A percentile compares a stretch with the other conserved stretches of the same genome.
Evolutionary conservation across 306 rosid genomes (phyloP).

Genomic region (Alnus glutinosa): DNA sequence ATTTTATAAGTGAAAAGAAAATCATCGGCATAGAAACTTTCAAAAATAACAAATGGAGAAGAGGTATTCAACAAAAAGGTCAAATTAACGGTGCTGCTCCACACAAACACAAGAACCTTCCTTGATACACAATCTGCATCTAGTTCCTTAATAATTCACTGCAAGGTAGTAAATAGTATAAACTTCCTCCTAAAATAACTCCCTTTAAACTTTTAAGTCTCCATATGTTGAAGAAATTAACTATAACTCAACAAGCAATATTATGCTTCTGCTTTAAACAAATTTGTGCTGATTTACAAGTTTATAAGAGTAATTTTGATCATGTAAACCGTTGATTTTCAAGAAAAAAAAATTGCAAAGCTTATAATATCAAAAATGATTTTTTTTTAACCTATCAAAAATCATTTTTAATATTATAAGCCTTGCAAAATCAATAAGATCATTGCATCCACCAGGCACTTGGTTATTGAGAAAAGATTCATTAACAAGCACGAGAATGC

Average conservation of each 20-base stretch:
- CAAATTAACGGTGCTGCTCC: background rate
- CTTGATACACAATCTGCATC: background rate
- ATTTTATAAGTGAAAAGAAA: background rate
- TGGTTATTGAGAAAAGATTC: background rate
- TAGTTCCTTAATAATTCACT: background rate
- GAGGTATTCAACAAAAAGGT: background rate
- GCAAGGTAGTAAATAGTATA: background rate
- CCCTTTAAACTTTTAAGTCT: background rate
- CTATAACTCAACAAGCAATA: background rate
- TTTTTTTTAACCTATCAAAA: background rate
- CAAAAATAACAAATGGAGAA: background rate
- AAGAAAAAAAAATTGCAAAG: too few species aligned
- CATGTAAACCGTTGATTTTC: background rate
- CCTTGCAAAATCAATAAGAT: background rate
- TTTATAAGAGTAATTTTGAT: background rate
- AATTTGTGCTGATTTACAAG: background rate
- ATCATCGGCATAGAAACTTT: background rate
- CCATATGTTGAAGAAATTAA: background rate
- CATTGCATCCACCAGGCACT: background rate
- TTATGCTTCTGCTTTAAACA: background rate
- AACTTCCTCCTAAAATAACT: background rate
- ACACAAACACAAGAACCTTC: background rate
- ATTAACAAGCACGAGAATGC: background rate
- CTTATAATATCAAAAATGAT: too few species aligned
- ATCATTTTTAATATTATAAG: background rate